Percentiles rank a stretch among this genome's conserved stretches.
phyloP scores from a whole-genome alignment of 441 rosid genomes.

The Metrosideros polymorpha region DNA sequence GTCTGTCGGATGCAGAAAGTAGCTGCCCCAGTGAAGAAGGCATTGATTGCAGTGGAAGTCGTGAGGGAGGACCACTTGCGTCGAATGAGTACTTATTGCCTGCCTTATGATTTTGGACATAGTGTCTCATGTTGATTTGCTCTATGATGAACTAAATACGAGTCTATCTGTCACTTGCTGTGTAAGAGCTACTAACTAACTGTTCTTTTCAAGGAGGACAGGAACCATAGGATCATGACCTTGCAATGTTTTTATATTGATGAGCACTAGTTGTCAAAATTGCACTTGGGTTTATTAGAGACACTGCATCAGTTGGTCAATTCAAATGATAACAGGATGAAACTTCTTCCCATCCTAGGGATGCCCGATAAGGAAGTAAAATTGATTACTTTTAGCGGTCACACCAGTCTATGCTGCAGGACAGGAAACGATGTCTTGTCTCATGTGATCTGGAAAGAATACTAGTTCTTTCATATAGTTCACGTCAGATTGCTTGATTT shows the following conservation, averaged over 20 bases:
- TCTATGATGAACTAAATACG: background rate
- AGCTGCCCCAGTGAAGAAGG: slow-evolving; percentile 24
- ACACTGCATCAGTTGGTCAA: background rate
- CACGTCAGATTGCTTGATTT: background rate
- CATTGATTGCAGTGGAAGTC: slow-evolving; percentile 20
- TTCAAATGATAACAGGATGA: background rate
- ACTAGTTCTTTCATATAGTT: background rate
- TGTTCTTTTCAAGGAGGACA: background rate
- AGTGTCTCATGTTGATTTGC: background rate
- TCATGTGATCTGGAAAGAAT: background rate
- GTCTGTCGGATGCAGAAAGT: slow-evolving; percentile 17
- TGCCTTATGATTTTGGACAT: background rate
- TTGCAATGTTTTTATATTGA: background rate
- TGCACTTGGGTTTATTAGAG: background rate
- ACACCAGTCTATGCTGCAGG: background rate
- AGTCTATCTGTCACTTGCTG: background rate
- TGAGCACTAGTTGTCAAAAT: background rate
- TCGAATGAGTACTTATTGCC: slow-evolving; percentile 45
- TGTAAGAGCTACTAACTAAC: background rate
- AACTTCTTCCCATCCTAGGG: background rate
- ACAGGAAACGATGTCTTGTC: background rate
- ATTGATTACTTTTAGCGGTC: background rate
- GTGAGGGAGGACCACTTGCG: slow-evolving; percentile 9
- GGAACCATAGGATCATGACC: background rate
- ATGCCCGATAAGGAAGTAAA: background rate